phyloP scores from a whole-genome alignment of 768 basidiomycete genomes.

The Kwoniella bestiolae region DNA sequence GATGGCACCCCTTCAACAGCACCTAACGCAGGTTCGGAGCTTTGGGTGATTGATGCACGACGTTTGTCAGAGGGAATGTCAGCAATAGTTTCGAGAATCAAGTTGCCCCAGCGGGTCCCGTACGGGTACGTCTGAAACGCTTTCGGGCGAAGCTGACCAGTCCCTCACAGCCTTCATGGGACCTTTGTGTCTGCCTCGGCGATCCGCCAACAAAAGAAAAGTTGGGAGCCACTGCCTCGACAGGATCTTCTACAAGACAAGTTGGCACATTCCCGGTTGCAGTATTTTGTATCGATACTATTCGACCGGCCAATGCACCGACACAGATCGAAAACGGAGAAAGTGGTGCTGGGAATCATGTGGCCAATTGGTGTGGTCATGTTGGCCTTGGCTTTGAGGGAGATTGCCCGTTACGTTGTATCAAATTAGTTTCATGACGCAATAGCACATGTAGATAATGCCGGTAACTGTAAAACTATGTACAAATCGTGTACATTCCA shows the following conservation, averaged over 20 bases:
- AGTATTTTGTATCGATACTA: constrained; percentile 48
- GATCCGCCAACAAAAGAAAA: constrained; percentile 32
- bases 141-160: neutral
- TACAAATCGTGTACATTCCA: constrained; percentile 1
- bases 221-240: constrained; percentile 24
- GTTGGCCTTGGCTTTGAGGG: constrained; percentile 34
- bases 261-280: constrained; percentile 41
- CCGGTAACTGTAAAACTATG: neutral
- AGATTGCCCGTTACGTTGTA: constrained; percentile 1
- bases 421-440: neutral
- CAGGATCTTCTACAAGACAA: constrained; percentile 49
- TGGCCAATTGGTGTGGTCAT: constrained; percentile 40
- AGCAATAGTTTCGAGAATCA: constrained; percentile 51
- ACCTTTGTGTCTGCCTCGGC: constrained; percentile 39
- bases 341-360: constrained; percentile 34
- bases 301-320: constrained; percentile 40
- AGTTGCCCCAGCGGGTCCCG: constrained; percentile 55
- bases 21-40: constrained; percentile 52
- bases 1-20: constrained; percentile 46
- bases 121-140: constrained; percentile 46
- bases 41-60: constrained; percentile 60
- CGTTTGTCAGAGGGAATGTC: constrained; percentile 45
- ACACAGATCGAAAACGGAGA: constrained; percentile 35
- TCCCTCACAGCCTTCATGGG: constrained; percentile 44
- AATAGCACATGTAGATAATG: neutral